Conservation (phyloP, 805 yeast genomes). For the Metschnikowia chrysomelidarum region DNA sequence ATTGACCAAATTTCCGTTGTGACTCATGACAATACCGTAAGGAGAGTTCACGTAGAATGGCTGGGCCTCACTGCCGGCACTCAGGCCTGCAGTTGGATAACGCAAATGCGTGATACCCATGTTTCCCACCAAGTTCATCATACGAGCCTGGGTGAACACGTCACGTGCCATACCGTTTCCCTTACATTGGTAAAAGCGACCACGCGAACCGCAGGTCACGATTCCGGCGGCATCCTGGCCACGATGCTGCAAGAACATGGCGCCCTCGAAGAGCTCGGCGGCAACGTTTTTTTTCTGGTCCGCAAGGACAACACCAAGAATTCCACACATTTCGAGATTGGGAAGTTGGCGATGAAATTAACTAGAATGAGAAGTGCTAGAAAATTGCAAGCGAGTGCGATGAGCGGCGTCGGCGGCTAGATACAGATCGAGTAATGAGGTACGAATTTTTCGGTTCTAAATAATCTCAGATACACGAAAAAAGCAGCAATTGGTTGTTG, state of each 20-base stretch:
- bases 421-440: too few relatives aligned
- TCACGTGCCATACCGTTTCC: constrained; percentile 99
- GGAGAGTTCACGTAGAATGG: constrained; percentile 98
- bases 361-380: not conserved
- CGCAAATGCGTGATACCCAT: constrained; percentile 95
- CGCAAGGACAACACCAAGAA: constrained; percentile 82
- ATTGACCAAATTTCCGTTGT: constrained; percentile 94
- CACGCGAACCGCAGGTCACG: constrained; percentile 90
- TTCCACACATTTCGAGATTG: constrained; percentile 90
- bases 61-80: constrained; percentile 96
- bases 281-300: constrained; percentile 74
- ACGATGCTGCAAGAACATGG: constrained; percentile 90
- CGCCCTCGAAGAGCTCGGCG: constrained; percentile 88
- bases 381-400: too few relatives aligned
- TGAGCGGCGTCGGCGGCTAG: too few relatives aligned
- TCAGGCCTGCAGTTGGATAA: constrained; percentile 96
- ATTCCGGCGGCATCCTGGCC: constrained; percentile 99
- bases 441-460: not conserved
- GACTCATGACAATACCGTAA: constrained; percentile 86
- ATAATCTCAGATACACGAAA: not conserved
- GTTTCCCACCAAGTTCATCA: constrained; percentile 79
- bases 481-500: not conserved
- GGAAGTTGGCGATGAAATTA: not conserved
- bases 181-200: constrained; percentile 94
- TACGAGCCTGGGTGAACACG: constrained; percentile 83